Evolutionary conservation across 495 filamentous ascomycete species (phyloP).

Genomic region (Talaromyces ruber): DNA sequence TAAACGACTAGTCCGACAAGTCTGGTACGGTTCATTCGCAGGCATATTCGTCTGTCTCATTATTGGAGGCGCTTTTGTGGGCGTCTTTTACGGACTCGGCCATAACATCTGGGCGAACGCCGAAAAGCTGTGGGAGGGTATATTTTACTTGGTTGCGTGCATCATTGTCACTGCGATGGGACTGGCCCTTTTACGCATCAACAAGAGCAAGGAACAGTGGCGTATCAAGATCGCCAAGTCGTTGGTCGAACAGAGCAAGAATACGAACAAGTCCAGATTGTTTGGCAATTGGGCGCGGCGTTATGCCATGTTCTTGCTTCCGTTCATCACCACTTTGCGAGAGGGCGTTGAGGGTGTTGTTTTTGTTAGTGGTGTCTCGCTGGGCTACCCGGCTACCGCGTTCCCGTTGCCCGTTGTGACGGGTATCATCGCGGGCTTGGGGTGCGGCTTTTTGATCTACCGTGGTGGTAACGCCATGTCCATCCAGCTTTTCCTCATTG

Average conservation of each 20-base stretch:
- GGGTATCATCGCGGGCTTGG: slow-evolving; percentile 53
- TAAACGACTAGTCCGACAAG: slow-evolving; percentile 64
- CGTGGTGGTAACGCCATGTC: slow-evolving; percentile 53
- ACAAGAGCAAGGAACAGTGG: slow-evolving; percentile 83
- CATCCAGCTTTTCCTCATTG: slow-evolving; percentile 70
- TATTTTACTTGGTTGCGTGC: slow-evolving; percentile 60
- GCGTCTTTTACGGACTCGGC: slow-evolving; percentile 66
- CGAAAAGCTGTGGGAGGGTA: slow-evolving; percentile 73
- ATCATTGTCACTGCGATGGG: slow-evolving; percentile 76
- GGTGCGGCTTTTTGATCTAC: slow-evolving; percentile 67
- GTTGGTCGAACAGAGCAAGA: slow-evolving; percentile 43
- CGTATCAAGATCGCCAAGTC: slow-evolving; percentile 63
- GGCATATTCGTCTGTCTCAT: slow-evolving; percentile 60
- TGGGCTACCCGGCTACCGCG: slow-evolving; percentile 61
- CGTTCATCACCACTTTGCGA: slow-evolving; percentile 75
- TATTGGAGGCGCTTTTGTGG: slow-evolving; percentile 67
- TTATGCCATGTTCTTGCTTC: slow-evolving; percentile 74
- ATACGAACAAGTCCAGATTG: slow-evolving; percentile 7
- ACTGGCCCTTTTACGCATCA: slow-evolving; percentile 68
- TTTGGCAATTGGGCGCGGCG: slow-evolving; percentile 8
- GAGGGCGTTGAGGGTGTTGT: slow-evolving; percentile 78
- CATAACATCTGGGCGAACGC: slow-evolving; percentile 54
- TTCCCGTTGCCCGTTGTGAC: slow-evolving; percentile 67
- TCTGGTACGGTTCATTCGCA: slow-evolving; percentile 59
- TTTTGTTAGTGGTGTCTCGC: slow-evolving; percentile 73